Evolutionary conservation across 805 yeast species (phyloP), one percentile per base, ranked within the genome.

Genomic region (Grigorovia transvaalensis): DNA sequence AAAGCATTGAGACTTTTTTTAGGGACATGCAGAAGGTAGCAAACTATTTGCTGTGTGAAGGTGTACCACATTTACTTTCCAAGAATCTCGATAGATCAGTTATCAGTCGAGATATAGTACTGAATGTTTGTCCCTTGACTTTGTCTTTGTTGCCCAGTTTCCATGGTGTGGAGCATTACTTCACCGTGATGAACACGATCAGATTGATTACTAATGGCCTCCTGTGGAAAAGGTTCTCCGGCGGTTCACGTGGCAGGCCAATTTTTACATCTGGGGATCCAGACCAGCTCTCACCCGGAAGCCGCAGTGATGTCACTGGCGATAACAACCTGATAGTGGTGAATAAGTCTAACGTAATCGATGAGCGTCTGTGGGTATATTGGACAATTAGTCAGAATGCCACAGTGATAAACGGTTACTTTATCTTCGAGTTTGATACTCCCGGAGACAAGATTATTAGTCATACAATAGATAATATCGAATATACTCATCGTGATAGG

Each of bases 391-490:
- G 33, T 35, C 33, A 33, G 44, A 44, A 43, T 33, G 29, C 43
- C 42, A 51, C 46, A 42, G 51, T 46, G 41, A 50, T 46, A 35
- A 56, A 17, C 51, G 91, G 90, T 1, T 63, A 81, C 2, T 84
- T 84, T 59, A 72, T 82, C 8, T 84, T 84, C 60, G 90, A 84
- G 59, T 70, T 85, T 52, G 79, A 75, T 58, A 74, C 73, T 23
- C 68, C 70, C n/a, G 81, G 82, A 60, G 74, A 77, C 52, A 63
- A 71, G 54, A 77, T 85, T 38, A 46, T 72, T 7, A 86, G 80
- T 5, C 87, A 84, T 60, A 81, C 85, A 1, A 73, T 85, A 35
- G 91, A 85, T 57, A 76, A 81, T 57, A 73, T 85, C 51, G 83
- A 82, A 54, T 71, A 82, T 45, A 65, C 79, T 23, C 85, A 82